Base-by-base conservation (phyloP, 129 eudicot species). In the Pseudognaphalium luteoalbum region DNA sequence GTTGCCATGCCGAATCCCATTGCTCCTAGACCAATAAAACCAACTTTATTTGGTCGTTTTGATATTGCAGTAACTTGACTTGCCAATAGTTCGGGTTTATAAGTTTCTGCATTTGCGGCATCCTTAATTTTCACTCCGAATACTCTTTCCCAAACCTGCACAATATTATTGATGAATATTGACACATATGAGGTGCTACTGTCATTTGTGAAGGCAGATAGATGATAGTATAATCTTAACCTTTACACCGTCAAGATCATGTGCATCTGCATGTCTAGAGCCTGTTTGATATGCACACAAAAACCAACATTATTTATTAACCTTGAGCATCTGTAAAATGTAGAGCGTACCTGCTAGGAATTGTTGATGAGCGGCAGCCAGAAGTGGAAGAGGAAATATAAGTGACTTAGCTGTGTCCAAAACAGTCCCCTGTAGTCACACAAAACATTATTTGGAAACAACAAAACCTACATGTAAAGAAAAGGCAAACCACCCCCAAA, bases 1-100 rank as follows among this genome's bases (percentile, higher is more conserved):
- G 94, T 86, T 72, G 99, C 99, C 99, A 95, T 95, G 87, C 99
- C 99, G 78, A 91, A 95, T 77, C 99, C 99, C 99, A 95, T 95
- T 65, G 99, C 99, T 76, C 99, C 99, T 66, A 95, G 90, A 63
- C 99, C 99, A 84, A 95, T 91, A 80, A 95, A 95, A 78, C 96
- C 99, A 39, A 95, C 81, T 78, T 85, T 84, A 25, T 82, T 86
- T 41, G 78, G 83, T 62, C 81, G 59, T 60, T 89, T 83, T 61
- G 97, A 83, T 63, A 85, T 87, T 77, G 75, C 76, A 61, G 78
- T 58, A 44, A 89, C 58, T 62, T 83, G 78, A 34, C 59, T 73
- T 57, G 92, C 99, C 84, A 87, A 81, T 73, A 79, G 74, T 81
- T 89, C 90, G 20, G 99, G 99, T 42, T 88, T 80, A 74, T 95